A percentile compares a stretch with the other conserved stretches of the same genome.
These are phyloP conservation scores for Lineolata rhizophorae DNA, from an alignment of 495 filamentous ascomycete species.

Conservation along the genomic window DNA sequence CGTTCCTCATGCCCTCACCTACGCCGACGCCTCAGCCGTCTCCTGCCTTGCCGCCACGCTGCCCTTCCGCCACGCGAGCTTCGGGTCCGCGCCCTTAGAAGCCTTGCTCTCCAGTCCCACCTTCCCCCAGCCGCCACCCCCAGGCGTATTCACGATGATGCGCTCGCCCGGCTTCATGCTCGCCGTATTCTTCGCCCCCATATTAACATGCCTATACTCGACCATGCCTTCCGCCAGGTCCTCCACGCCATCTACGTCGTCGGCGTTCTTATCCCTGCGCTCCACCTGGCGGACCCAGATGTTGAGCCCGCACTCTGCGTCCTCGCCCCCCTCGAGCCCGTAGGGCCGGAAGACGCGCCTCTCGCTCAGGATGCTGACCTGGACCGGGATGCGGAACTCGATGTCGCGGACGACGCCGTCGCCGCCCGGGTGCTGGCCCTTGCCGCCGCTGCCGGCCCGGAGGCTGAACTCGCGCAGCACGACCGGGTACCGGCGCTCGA, in stretches of 20 bases:
- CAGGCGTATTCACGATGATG: conserved; percentile 55
- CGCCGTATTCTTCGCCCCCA: conserved; percentile 89
- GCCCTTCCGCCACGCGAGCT: conserved; percentile 14
- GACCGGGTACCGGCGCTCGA: conserved; percentile 84
- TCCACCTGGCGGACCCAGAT: conserved; percentile 56
- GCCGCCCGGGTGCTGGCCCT: conserved; percentile 58
- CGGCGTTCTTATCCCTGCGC: conserved; percentile 6
- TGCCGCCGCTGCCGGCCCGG: conserved; percentile 43
- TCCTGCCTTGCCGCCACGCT: conserved; percentile 11
- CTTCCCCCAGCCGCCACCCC: conserved; percentile 52
- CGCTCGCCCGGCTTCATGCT: conserved; percentile 68
- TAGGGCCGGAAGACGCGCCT: conserved; percentile 73
- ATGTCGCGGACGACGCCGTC: conserved; percentile 87
- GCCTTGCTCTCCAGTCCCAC: conserved; percentile 29
- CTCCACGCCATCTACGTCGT: conserved; percentile 6
- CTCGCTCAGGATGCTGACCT: conserved; percentile 78
- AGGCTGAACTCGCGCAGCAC: conserved; percentile 66
- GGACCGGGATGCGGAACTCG: conserved; percentile 75
- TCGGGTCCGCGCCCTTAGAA: conserved; percentile 26
- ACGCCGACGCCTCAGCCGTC: conserved; percentile 10
- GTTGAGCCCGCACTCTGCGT: conserved; percentile 61
- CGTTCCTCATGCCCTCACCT: neutral
- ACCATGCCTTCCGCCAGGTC: conserved; percentile 19
- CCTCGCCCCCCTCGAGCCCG: conserved; percentile 68
- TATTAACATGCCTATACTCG: conserved; percentile 51